Evolutionary conservation across 345 rosid genomes (phyloP), one percentile per base, ranked within the genome.

Genomic region (Linum tenue): DNA sequence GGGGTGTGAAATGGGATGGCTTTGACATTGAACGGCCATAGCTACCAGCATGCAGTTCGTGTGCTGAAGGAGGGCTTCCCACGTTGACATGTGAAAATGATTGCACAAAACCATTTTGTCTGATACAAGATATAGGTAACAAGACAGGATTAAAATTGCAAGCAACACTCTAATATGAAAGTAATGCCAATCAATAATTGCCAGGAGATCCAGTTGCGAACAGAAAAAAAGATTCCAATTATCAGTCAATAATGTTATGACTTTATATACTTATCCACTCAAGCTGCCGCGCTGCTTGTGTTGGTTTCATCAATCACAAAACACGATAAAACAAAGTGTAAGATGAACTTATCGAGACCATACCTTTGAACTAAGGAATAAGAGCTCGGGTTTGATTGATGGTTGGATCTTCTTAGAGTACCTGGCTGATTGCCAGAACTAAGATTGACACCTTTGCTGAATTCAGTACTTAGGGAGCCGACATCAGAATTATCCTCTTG

Each of bases 401-500:
- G 72, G 73, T 76, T 86, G 63, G 78, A 60, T 80, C 85, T 84
- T 75, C 86, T 77, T 56, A 79, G 70, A 64, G 75, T 83, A 73
- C 55, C 78, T 48, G 77, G 71, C 58, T 82, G 70, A 69, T 90
- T 89, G 44, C 85, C 67, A n/a, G 86, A 72, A 73, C 84, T 79
- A 62, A 94, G 81, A 69, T 79, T 90, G 92, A 88, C 78, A 69
- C 73, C 82, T 78, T 80, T 83, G 77, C 79, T 77, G 69, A 90
- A 85, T 64, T 85, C 92, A 63, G 81, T 66, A 69, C 81, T 72
- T 67, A 94, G 37, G 73, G 64, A 74, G 71, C 76, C 78, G 73
- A 75, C 83, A 64, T 85, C 89, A 10, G 80, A 63, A 40, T 84
- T 81, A 82, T 86, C 97, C 70, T 94, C 99, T 82, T 94, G 86